Base-by-base conservation (phyloP, 768 basidiomycete species). In the Astraeus odoratus region DNA sequence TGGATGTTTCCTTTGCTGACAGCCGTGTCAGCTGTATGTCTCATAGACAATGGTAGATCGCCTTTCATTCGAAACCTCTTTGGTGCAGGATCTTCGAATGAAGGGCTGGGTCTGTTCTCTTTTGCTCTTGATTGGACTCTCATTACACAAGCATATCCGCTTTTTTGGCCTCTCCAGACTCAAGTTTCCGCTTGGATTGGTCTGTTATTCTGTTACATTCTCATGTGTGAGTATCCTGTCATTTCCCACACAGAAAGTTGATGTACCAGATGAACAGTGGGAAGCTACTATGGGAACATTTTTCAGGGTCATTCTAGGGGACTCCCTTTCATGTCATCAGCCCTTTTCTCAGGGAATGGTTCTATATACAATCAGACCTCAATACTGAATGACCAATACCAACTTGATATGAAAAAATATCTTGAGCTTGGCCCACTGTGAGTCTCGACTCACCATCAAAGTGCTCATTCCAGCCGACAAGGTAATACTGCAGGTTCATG, bases 151-250 rank as follows among this genome's bases (percentile, higher is more conserved):
- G 76, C 75, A 4, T 70, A 60, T 37, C 77, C 77, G 1, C 60
- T 79, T 5, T 71, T 74, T 8, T 78, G 76, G 76, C 77, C 77
- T 5, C 65, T 76, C 39, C 71, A 74, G 50, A 77, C 77, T 0
- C 77, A 53, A 26, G 71, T 65, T 5, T 20, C 44, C 26, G 41
- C 33, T 43, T 41, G 20, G 39, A 30, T 49, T 20, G 57, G 57
- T n/a, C 16, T 59, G 10, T 18, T 40, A 4, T 39, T 59, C 18
- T 51, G 57, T 44, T 53, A 58, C 42, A 49, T 25, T n/a, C 57
- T 51, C 23, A 60, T 64, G 58, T 54, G 72, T 73, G 50, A 5
- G 69, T 51, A 35, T 35, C 34, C n/a, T 24, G 24, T 13, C 9
- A 5, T 27, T 25, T 37, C 13, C 33, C 27, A 10, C 10, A 6